These are phyloP conservation scores for Sphagnum contortum DNA, from an alignment of 225 moss, liverwort and hornwort genomes.

Conservation along the genomic window DNA sequence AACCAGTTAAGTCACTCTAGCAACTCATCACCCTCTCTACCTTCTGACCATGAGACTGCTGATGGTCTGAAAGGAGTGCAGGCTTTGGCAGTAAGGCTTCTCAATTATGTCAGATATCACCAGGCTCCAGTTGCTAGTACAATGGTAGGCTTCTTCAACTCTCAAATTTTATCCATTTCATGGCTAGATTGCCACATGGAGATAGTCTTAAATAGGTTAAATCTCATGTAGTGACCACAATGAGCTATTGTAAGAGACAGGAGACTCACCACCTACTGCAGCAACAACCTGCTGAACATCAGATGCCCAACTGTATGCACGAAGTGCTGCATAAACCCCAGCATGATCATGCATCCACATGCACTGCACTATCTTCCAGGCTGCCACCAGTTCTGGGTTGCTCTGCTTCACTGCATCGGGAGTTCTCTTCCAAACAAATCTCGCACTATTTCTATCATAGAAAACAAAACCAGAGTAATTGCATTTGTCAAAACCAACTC, in stretches of 20 bases:
- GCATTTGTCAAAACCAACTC: not conserved
- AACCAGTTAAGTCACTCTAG: not conserved
- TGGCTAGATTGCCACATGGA: too few relatives aligned
- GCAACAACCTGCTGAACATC: conserved; percentile 58
- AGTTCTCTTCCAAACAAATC: conserved; percentile 89
- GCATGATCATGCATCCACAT: conserved; percentile 91
- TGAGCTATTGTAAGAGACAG: not conserved
- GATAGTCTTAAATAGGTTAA: too few relatives aligned
- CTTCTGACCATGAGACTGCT: too few relatives aligned
- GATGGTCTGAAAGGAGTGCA: too few relatives aligned
- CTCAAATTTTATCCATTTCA: too few relatives aligned
- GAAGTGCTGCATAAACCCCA: conserved; percentile 68
- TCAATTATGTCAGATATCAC: too few relatives aligned
- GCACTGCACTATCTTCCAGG: conserved; percentile 84
- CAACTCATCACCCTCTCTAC: not conserved
- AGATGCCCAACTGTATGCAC: conserved; percentile 72
- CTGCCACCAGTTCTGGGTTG: conserved; percentile 63
- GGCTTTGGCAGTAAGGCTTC: too few relatives aligned
- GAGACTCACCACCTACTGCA: conserved; percentile 65
- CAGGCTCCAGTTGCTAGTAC: too few relatives aligned
- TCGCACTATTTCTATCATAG: conserved; percentile 65
- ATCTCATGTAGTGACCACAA: too few relatives aligned
- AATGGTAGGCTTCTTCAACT: too few relatives aligned
- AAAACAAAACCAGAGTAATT: not conserved
- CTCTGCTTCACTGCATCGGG: conserved; percentile 60